Percentiles rank a stretch among this genome's conserved stretches.
Evolutionary conservation across 1,284 basidiomycete genomes (phyloP).

Genomic region (Fomitopsis schrenkii): DNA sequence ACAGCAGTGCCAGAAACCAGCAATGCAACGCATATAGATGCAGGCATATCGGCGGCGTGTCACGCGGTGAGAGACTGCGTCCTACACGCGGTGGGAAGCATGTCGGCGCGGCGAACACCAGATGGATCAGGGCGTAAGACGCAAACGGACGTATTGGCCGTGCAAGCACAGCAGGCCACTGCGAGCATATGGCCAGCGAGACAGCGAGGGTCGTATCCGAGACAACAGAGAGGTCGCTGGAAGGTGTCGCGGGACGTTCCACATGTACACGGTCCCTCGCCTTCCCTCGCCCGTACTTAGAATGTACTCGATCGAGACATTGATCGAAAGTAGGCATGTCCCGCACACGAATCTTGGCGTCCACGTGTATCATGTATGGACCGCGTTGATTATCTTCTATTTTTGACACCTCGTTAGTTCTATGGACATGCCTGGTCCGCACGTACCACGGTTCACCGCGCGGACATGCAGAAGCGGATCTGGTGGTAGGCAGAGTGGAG

Average conservation of each 20-base stretch:
- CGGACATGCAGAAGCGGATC: too few relatives aligned
- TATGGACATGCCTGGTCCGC: not conserved
- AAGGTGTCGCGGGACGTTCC: not conserved
- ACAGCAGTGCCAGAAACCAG: not conserved
- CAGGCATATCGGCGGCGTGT: conserved; percentile 2
- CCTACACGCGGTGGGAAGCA: conserved; percentile 6
- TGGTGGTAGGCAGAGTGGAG: not conserved
- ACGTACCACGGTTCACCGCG: not conserved
- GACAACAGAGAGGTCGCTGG: not conserved
- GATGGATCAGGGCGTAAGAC: not conserved
- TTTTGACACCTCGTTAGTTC: not conserved
- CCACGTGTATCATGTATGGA: conserved; percentile 2
- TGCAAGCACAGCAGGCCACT: not conserved
- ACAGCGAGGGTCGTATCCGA: not conserved
- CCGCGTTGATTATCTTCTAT: conserved; percentile 3
- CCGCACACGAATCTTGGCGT: not conserved
- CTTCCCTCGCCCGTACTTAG: not conserved
- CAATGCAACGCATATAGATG: conserved; percentile 1
- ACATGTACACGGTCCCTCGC: not conserved
- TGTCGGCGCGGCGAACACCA: not conserved
- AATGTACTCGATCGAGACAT: not conserved
- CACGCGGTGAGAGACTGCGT: conserved; percentile 7
- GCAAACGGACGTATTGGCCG: conserved; percentile 1
- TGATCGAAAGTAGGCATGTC: not conserved
- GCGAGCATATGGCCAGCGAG: conserved; percentile 2